A percentile compares a stretch with the other conserved stretches of the same genome.
Evolutionary conservation across 148 eudicot genomes (phyloP).

Genomic region (Cornus florida): DNA sequence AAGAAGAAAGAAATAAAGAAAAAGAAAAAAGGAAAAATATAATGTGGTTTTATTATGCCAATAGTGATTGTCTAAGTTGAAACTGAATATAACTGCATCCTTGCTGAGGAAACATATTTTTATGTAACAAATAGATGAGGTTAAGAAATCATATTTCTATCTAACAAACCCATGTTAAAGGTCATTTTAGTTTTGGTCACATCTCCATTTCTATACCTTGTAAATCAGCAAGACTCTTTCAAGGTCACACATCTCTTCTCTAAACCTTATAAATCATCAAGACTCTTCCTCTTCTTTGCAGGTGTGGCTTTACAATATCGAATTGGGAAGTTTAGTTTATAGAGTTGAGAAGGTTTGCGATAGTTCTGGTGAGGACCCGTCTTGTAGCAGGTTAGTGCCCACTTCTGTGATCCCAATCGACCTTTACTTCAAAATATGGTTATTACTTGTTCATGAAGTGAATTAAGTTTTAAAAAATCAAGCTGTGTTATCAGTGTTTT

Average conservation of each 20-base stretch:
- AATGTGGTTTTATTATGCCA: neutral
- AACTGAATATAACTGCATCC: neutral
- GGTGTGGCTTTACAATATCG: slow-evolving; percentile 83
- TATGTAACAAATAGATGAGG: neutral
- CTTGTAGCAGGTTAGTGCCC: slow-evolving; percentile 76
- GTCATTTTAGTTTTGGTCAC: neutral
- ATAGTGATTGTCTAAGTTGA: neutral
- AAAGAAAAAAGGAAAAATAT: neutral
- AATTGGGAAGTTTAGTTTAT: slow-evolving; percentile 59
- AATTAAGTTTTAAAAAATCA: neutral
- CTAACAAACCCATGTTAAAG: neutral
- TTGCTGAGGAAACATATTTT: neutral
- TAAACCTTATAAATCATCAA: neutral
- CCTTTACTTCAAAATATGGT: neutral
- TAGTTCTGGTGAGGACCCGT: slow-evolving; percentile 88
- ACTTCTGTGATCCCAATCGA: neutral
- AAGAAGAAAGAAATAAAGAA: no score
- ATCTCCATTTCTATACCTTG: neutral
- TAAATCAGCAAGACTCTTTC: neutral
- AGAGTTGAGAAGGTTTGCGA: slow-evolving; percentile 80
- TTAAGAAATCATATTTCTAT: neutral
- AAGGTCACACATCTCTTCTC: no score
- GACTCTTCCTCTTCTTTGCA: slow-evolving; percentile 27
- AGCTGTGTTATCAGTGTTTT: neutral
- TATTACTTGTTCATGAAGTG: neutral